Conservation (phyloP, 768 basidiomycete species). For the Serendipita vermifera region DNA sequence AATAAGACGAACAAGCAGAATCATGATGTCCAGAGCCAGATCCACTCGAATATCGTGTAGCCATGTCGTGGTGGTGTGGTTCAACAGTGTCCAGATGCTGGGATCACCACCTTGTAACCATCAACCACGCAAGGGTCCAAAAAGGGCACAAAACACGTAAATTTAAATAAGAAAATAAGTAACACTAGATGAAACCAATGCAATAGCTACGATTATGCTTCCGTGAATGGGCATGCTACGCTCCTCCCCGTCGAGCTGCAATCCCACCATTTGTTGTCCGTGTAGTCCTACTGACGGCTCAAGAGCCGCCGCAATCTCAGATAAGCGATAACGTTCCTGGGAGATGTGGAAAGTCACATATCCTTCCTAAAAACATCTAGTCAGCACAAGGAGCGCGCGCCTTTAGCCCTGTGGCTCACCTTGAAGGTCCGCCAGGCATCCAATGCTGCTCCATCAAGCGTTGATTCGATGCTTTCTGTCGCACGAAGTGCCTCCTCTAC, state of each 20-base stretch:
- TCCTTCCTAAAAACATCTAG: neutral
- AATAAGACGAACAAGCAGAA: too few species aligned
- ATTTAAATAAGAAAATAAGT: neutral
- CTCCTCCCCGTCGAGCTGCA: too few species aligned
- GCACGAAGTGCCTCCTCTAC: neutral
- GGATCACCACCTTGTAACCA: neutral
- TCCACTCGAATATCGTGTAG: neutral
- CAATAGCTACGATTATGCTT: too few species aligned
- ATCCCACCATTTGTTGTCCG: too few species aligned
- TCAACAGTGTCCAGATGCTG: too few species aligned
- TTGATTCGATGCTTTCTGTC: neutral
- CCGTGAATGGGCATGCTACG: too few species aligned
- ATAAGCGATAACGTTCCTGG: neutral
- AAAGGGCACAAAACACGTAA: neutral
- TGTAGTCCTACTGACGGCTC: neutral
- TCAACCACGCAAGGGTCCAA: neutral
- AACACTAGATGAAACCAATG: neutral
- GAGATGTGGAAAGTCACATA: slow-evolving; percentile 5
- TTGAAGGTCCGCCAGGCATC: slow-evolving; percentile 8
- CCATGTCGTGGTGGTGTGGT: too few species aligned
- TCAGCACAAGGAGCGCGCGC: neutral
- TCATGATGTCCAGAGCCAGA: too few species aligned
- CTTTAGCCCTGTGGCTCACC: neutral
- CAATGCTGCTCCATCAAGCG: neutral
- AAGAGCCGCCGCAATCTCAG: neutral